Conservation (phyloP, 306 rosid species). For the Sindora glabra region DNA sequence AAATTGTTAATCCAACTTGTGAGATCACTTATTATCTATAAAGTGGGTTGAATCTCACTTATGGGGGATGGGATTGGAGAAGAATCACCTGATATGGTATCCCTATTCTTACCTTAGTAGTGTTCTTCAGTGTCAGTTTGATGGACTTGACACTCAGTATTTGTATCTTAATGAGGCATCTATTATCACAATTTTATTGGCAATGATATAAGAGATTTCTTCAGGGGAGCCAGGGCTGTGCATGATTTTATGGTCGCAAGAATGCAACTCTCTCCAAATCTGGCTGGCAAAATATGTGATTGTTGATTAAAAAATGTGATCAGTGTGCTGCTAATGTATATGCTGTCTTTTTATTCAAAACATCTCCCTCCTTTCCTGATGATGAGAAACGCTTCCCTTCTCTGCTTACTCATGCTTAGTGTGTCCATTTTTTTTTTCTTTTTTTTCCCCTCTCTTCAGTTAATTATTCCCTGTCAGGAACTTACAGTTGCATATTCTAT, state of each 20-base stretch:
- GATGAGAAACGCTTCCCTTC: neutral
- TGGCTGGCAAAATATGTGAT: neutral
- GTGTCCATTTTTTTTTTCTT: neutral
- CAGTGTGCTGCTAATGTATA: neutral
- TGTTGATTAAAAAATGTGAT: constrained; percentile 5
- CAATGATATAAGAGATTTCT: neutral
- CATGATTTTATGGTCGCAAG: neutral
- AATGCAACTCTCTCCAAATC: neutral
- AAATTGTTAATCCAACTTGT: neutral
- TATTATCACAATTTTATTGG: neutral
- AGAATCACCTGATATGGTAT: neutral
- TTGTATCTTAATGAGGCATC: neutral
- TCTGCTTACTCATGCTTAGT: neutral
- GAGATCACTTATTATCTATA: neutral
- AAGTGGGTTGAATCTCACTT: neutral
- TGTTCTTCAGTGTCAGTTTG: neutral
- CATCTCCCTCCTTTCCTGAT: neutral
- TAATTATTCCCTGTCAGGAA: neutral
- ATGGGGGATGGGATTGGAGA: neutral
- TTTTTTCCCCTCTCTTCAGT: too few species aligned
- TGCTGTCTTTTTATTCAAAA: neutral
- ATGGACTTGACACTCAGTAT: neutral
- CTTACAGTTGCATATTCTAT: constrained; percentile 13
- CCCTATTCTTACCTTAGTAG: too few species aligned
- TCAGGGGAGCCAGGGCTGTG: constrained; percentile 4